phyloP scores from a whole-genome alignment of 148 eudicot species.

The Oxyria digyna region DNA sequence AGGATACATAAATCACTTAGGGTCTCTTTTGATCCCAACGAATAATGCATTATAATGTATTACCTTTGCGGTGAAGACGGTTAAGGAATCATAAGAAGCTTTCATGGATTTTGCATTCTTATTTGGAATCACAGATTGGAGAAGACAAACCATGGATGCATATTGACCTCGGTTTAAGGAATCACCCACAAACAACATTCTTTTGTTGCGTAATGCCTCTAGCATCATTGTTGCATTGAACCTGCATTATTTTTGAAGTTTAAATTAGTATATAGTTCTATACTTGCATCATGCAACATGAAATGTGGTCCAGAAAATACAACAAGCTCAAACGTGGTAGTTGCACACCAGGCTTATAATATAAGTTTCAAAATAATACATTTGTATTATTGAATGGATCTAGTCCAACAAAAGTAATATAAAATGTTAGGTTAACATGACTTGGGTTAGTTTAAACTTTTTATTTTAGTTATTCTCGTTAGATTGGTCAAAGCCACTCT shows the following conservation, averaged over 20 bases:
- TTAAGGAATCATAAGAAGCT: conserved; percentile 35
- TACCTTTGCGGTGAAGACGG: conserved; percentile 73
- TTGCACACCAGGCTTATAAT: not conserved
- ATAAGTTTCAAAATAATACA: too few species aligned
- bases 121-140: conserved; percentile 57
- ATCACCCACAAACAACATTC: conserved; percentile 86
- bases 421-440: too few species aligned
- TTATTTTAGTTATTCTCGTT: too few species aligned
- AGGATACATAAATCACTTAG: too few species aligned
- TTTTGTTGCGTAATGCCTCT: conserved; percentile 65
- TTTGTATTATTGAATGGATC: too few species aligned
- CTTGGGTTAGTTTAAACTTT: too few species aligned
- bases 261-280: too few species aligned
- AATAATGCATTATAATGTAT: not conserved
- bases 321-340: not conserved
- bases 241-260: conserved; percentile 31
- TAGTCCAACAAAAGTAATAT: not conserved
- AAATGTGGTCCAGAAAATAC: not conserved
- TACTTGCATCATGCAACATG: too few species aligned
- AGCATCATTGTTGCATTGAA: conserved; percentile 86
- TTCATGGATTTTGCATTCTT: conserved; percentile 55
- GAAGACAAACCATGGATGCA: conserved; percentile 75
- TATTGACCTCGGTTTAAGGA: conserved; percentile 78
- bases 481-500: too few species aligned
- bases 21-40: too few species aligned